A percentile compares a stretch with the other conserved stretches of the same genome.
Evolutionary conservation across 2,329 filamentous ascomycete species (phyloP).

Genomic region (Cladosporium sp.): DNA sequence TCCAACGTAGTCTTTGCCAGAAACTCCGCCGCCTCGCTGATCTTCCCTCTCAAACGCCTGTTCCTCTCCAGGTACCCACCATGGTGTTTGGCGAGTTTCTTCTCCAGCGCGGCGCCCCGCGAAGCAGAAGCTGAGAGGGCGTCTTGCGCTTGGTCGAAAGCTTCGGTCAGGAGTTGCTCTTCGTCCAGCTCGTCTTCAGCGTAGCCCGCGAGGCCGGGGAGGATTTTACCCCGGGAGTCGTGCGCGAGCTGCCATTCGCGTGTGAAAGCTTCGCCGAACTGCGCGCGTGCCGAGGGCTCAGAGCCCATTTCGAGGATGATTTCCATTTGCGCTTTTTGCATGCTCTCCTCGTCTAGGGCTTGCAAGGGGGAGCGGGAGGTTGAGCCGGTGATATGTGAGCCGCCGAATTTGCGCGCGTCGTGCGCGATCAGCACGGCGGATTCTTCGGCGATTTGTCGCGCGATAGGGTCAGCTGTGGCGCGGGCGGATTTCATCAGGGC

Average conservation of each 20-base stretch:
- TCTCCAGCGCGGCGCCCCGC: constrained; percentile 81
- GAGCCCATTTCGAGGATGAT: constrained; percentile 65
- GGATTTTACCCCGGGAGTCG: constrained; percentile 36
- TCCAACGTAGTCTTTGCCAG: constrained; percentile 70
- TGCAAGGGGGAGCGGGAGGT: constrained; percentile 51
- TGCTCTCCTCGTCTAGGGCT: constrained; percentile 63
- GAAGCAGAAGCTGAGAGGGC: constrained; percentile 71
- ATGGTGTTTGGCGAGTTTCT: constrained; percentile 82
- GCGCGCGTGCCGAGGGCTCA: constrained; percentile 35
- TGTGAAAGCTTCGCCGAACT: constrained; percentile 44
- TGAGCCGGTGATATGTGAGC: constrained; percentile 60
- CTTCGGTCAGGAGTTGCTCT: constrained; percentile 59
- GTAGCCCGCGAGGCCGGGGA: constrained; percentile 80
- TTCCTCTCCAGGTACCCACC: constrained; percentile 88
- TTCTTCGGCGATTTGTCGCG: constrained; percentile 70
- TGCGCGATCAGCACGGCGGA: constrained; percentile 74
- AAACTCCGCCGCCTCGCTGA: constrained; percentile 67
- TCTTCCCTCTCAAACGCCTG: constrained; percentile 75
- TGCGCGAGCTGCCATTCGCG: constrained; percentile 47
- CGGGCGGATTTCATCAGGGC: constrained; percentile 62
- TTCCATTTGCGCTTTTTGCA: constrained; percentile 72
- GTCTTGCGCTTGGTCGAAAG: constrained; percentile 73
- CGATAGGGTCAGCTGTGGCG: constrained; percentile 58
- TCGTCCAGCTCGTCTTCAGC: constrained; percentile 66
- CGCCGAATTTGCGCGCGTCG: constrained; percentile 74